Evolutionary conservation across 2,329 filamentous ascomycete species (phyloP), one percentile per base, ranked within the genome.

Genomic region (Penicillium sp.): DNA sequence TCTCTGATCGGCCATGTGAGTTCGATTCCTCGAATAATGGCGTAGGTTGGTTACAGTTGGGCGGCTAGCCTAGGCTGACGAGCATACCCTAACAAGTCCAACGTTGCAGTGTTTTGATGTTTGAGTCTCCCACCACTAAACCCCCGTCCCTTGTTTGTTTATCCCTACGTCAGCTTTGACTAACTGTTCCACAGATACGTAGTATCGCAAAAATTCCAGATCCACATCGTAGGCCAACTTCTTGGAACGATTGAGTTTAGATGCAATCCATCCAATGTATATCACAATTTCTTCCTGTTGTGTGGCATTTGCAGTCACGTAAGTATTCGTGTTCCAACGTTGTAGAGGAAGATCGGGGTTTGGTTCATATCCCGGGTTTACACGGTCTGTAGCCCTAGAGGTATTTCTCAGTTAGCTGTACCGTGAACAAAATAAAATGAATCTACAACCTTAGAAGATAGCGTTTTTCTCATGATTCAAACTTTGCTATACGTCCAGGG

Each of bases 1-100:
- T 41, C 48, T 53, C 44, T 44, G 46, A 51, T 54, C 46, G 45
- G 50, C 25, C 43, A 55, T 55, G 51, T 54, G 48, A 53, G 49
- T 41, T 45, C 9, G 9, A 23, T 35, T 43, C 26, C 31, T 11
- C 22, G n/a, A 31, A 42, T 26, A 49, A 54, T 52, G 27, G 18
- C 27, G 46, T 42, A 40, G 37, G 31, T 56, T 20, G 51, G 35
- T 55, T 49, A 29, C 37, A 44, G 18, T 26, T 22, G 9, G 5
- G 23, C 29, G 20, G 29, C 22, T 42, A 27, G 37, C 51, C 18
- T 29, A 40, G 15, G 33, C 18, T 40, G 40, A 27, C 14, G 12
- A 27, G 25, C 44, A 52, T 18, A 23, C 43, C 31, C 31, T 29
- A 33, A 29, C 8, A 20, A 23, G 7, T 2, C 3, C 14, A 37